Conservation (phyloP, 306 rosid species). For the Fragaria ananassa region DNA sequence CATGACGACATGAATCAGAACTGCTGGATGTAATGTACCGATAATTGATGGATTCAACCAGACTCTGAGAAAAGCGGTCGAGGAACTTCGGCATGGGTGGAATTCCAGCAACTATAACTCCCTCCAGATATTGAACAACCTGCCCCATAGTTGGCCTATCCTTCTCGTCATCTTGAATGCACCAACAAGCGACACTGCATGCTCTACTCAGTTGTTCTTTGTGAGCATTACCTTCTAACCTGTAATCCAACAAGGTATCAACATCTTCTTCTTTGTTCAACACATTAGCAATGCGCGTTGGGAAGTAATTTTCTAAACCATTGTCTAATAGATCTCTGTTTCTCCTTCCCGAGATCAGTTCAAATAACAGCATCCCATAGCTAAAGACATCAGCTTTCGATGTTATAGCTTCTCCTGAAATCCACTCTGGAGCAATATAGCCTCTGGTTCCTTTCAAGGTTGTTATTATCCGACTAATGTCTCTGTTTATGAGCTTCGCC, state of each 20-base stretch:
- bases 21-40: not conserved
- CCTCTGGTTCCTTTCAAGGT: conserved; percentile 54
- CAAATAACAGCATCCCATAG: conserved; percentile 41
- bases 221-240: conserved; percentile 25
- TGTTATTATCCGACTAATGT: conserved; percentile 41
- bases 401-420: conserved; percentile 40
- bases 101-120: conserved; percentile 19
- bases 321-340: conserved; percentile 33
- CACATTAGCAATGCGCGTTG: conserved; percentile 26
- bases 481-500: conserved; percentile 38
- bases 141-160: conserved; percentile 35
- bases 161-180: conserved; percentile 37
- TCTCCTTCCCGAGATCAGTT: conserved; percentile 37
- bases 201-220: conserved; percentile 28
- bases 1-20: not conserved
- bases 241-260: conserved; percentile 24
- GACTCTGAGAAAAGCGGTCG: conserved; percentile 14
- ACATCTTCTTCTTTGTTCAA: conserved; percentile 23
- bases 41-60: not conserved
- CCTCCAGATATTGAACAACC: conserved; percentile 34
- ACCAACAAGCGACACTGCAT: conserved; percentile 39
- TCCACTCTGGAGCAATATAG: conserved; percentile 50
- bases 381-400: conserved; percentile 48
- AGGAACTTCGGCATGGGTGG: conserved; percentile 31
- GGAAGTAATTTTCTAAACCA: conserved; percentile 33